These are phyloP conservation scores for Panaeolus cyanescens DNA, from an alignment of 768 basidiomycete genomes.

Conservation along the genomic window DNA sequence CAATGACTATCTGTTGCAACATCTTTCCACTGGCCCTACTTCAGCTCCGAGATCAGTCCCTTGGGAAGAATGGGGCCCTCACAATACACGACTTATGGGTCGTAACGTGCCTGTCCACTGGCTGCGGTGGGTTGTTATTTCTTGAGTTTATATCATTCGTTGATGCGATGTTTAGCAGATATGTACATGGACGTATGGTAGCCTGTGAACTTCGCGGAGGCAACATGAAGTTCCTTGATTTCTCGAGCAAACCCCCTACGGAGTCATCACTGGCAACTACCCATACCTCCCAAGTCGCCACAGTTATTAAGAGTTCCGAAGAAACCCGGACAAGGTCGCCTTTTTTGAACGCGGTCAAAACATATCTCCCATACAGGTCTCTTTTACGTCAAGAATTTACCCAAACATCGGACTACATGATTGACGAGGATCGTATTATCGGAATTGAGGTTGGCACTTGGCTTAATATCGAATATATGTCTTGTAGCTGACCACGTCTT, in stretches of 20 bases:
- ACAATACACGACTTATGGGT: neutral
- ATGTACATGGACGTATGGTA: neutral
- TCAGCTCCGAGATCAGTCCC: neutral
- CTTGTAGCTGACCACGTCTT: neutral
- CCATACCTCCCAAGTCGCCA: neutral
- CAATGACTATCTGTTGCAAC: neutral
- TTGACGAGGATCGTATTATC: neutral
- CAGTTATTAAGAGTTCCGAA: neutral
- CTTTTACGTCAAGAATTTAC: neutral
- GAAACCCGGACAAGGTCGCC: neutral
- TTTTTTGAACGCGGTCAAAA: neutral
- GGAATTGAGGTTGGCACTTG: neutral
- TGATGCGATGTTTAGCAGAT: neutral
- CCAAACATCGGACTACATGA: neutral
- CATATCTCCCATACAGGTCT: neutral
- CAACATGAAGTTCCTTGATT: neutral
- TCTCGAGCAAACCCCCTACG: neutral
- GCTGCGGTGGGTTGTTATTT: neutral
- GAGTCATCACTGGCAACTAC: neutral
- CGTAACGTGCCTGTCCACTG: neutral
- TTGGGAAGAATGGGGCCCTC: constrained; percentile 3
- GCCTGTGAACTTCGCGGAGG: neutral
- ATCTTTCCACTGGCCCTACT: neutral
- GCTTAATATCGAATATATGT: no score
- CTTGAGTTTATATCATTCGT: neutral